Base-by-base conservation (phyloP, 495 filamentous ascomycete genomes). In the Daldinia grandis region DNA sequence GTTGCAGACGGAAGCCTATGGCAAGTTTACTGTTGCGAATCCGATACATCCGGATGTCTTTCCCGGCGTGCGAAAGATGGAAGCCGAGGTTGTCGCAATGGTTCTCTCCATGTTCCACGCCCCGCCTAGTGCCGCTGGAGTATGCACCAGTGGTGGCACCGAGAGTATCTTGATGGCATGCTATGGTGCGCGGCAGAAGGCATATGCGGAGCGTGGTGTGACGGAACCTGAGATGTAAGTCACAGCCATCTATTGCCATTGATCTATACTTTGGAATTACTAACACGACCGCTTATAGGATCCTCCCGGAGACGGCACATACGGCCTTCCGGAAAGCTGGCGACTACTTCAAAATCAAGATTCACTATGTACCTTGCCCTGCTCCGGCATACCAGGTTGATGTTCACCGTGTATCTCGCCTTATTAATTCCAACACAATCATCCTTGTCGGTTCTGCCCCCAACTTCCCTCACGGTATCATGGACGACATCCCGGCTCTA, bases 31-130 rank as follows among this genome's bases (percentile, higher is more conserved):
- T 51, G 95, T 98, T 15, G 84, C 92, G n/a, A 99, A 99, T 79
- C 95, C 95, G n/a, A 92, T 99, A 71, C 95, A 99, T 81, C 95
- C 95, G 33, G 95, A 99, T 82, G 94, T 98, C 38, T 99, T 99
- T 81, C 95, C 95, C 44, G 95, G 94, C 37, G 94, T 99, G 30
- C 84, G 95, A 72, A 99, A 99, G 84, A 99, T 99, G 95, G 95
- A 99, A 81, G 95, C 95, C 30, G 95, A 99, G 83, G 85, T 98
- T 75, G 95, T 99, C 42, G 90, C 94, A 62, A 99, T 99, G 95
- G 93, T 97, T 54, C 82, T 98, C 44, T 84, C 87, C 33, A 82
- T 99, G 79, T 99, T 98, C 84, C 93, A 97, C 78, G 93, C 91
- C n/a, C 94, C 96, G 31, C 77, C 85, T 2, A 90, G 87, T 58